Conservation (phyloP, 495 filamentous ascomycete species). For the Amorphotheca resinae region DNA sequence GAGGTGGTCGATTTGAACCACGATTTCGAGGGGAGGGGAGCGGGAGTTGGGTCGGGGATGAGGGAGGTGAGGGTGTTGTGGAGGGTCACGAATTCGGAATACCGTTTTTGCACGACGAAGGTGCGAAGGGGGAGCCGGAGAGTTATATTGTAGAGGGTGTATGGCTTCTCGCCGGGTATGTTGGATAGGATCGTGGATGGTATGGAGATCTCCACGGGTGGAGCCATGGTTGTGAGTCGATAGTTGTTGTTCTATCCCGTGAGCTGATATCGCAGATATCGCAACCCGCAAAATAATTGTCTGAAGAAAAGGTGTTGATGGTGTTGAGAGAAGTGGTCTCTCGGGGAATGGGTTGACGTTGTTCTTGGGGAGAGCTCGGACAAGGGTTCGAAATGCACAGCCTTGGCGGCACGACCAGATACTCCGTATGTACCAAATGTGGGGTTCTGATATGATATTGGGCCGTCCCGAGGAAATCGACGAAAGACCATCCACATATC, state of each 20-base stretch:
- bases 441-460: too few relatives aligned
- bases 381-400: too few relatives aligned
- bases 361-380: too few relatives aligned
- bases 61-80: constrained; percentile 45
- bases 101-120: constrained; percentile 81
- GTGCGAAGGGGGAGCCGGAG: constrained; percentile 79
- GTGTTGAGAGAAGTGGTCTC: too few relatives aligned
- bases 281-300: too few relatives aligned
- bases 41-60: constrained; percentile 15
- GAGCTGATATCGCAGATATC: background rate
- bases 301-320: too few relatives aligned
- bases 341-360: too few relatives aligned
- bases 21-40: constrained; percentile 62
- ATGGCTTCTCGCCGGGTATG: constrained; percentile 47
- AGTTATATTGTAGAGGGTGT: constrained; percentile 86
- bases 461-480: too few relatives aligned
- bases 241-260: background rate
- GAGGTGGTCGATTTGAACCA: constrained; percentile 74
- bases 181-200: constrained; percentile 55
- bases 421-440: too few relatives aligned
- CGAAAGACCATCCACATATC: too few relatives aligned
- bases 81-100: constrained; percentile 79
- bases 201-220: constrained; percentile 69
- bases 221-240: constrained; percentile 43
- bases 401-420: too few relatives aligned